Conservation (phyloP, 2,329 filamentous ascomycete genomes). For the Beauveria scarabaeidicola region DNA sequence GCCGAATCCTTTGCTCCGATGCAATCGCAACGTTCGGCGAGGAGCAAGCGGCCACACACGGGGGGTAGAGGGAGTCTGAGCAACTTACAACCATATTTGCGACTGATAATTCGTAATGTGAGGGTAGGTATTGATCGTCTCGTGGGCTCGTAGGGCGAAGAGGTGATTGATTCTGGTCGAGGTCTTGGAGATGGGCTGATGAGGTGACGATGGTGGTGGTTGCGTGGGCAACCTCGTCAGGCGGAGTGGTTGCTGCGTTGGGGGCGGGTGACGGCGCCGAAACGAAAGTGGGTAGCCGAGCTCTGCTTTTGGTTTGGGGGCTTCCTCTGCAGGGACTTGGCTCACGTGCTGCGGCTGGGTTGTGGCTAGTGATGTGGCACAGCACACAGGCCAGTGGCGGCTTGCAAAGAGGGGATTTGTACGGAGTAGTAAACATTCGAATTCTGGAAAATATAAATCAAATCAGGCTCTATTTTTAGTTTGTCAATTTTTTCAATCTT, state of each 20-base stretch:
- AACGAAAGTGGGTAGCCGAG: background rate
- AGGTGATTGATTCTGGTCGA: background rate
- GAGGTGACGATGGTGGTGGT: conserved; percentile 7
- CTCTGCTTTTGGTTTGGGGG: background rate
- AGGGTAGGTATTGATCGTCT: background rate
- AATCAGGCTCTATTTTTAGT: too few relatives aligned
- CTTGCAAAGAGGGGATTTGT: too few relatives aligned
- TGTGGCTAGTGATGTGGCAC: conserved; percentile 1
- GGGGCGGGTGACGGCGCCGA: background rate
- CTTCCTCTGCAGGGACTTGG: background rate
- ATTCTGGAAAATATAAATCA: too few relatives aligned
- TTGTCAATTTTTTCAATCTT: too few relatives aligned
- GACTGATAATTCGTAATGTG: background rate
- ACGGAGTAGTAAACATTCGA: too few relatives aligned
- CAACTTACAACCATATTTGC: conserved; percentile 7
- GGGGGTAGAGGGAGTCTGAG: background rate
- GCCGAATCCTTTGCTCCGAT: background rate
- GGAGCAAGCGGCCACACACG: background rate
- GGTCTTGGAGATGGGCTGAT: background rate
- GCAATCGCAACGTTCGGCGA: background rate
- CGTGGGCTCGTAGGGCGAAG: background rate
- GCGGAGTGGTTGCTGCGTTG: background rate
- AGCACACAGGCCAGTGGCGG: background rate
- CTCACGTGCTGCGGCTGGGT: background rate
- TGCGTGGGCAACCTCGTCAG: conserved; percentile 11